phyloP scores from a whole-genome alignment of 2,329 filamentous ascomycete genomes.

The Fusarium sp. region DNA sequence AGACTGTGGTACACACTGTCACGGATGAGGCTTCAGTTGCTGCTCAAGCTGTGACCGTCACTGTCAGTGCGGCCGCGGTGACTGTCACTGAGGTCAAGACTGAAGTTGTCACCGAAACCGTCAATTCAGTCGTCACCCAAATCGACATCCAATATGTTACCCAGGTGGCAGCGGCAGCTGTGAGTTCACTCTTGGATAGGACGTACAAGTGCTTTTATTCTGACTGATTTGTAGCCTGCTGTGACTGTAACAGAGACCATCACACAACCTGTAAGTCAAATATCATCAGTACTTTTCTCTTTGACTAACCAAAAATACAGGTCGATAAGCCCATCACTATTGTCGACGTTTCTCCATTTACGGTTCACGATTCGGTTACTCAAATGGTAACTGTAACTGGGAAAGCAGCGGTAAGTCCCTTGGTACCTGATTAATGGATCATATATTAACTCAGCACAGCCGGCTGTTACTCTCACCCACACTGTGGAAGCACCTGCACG shows the following conservation, averaged over 20 bases:
- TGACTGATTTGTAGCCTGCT: conserved; percentile 24
- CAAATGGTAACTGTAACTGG: conserved; percentile 33
- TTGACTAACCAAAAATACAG: background rate
- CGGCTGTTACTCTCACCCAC: conserved; percentile 39
- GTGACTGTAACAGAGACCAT: conserved; percentile 32
- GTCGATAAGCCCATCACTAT: conserved; percentile 32
- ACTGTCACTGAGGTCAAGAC: conserved; percentile 32
- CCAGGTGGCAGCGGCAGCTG: conserved; percentile 34
- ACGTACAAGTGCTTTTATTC: background rate
- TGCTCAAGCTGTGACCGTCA: conserved; percentile 40
- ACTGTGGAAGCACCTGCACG: conserved; percentile 31
- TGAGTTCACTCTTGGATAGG: conserved; percentile 5
- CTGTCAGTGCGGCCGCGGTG: conserved; percentile 28
- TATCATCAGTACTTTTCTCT: background rate
- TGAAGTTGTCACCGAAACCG: conserved; percentile 2
- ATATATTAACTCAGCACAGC: conserved; percentile 25
- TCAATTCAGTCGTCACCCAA: conserved; percentile 38
- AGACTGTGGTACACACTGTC: conserved; percentile 33
- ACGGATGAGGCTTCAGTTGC: conserved; percentile 5
- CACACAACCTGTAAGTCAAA: conserved; percentile 20
- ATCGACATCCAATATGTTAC: conserved; percentile 24
- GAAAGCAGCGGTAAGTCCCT: conserved; percentile 38
- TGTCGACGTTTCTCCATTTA: conserved; percentile 17
- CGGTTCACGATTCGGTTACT: conserved; percentile 11
- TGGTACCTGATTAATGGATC: background rate